Base-by-base conservation (phyloP, 352 stramenopile species). In the Pythium insidiosum region DNA sequence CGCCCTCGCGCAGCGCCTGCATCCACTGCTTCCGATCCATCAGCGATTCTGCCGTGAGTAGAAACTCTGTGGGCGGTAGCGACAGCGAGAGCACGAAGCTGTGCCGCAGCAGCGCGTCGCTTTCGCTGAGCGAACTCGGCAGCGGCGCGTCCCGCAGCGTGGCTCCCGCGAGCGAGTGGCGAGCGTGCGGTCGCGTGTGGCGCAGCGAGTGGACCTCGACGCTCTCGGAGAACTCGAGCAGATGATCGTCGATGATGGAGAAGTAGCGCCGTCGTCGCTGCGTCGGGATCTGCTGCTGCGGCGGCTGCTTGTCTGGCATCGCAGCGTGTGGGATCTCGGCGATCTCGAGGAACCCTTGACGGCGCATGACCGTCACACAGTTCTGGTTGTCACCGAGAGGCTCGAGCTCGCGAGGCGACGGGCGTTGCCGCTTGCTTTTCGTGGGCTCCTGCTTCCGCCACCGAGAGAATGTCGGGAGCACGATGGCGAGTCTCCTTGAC, bases 21-120 rank as follows among this genome's bases (percentile, higher is more conserved):
- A 77, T 68, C 73, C 73, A 83, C n/a, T 57, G 59, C 21, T 60
- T 58, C 41, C 75, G 79, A 18, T 82, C 64, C 33, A 61, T 58
- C 2, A 33, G 16, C 16, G 56, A 76, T 16, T 62, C 39, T n/a
- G 66, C 59, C 9, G 68, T 80, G 18, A 78, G 40, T 6, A 76
- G 21, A 7, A 82, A 19, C 1, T 58, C 49, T 1, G 24, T 61
- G 0, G 24, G 21, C 6, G 39, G 0, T 43, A 58, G 42, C 1
- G 63, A 24, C n/a, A 29, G 40, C 18, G 12, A 39, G 36, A 85
- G 20, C 6, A 67, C 9, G 24, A 85, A 74, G 19, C 57, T 81
- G 6, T 74, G 61, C 0, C 46, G 48, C 7, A 77, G 49, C 3
- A 64, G 33, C 30, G 64, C 48, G 6, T 66, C 62, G 15, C 11